Evolutionary conservation across 306 rosid species (phyloP).

Genomic region (Echinosophora koreensis): DNA sequence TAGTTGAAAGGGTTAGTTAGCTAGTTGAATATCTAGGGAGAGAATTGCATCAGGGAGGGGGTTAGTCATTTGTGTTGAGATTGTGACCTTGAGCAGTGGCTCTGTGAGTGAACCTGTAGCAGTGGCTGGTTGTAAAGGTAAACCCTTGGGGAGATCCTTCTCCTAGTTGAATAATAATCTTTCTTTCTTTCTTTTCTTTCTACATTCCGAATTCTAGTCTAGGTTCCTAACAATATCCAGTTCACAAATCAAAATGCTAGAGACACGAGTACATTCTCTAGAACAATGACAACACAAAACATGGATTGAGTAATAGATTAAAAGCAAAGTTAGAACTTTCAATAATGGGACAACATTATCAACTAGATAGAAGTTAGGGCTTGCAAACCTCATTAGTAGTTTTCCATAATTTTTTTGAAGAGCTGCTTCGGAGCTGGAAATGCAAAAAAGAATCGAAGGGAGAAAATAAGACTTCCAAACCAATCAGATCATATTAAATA

Average conservation of each 20-base stretch:
- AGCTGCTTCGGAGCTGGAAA: conserved; percentile 83
- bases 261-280: not conserved
- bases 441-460: conserved; percentile 43
- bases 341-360: conserved; percentile 28
- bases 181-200: too few species aligned
- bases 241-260: not conserved
- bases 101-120: too few species aligned
- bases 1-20: too few species aligned
- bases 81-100: too few species aligned
- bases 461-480: conserved; percentile 40
- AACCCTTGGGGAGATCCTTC: too few species aligned
- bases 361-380: conserved; percentile 21
- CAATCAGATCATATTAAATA: conserved; percentile 34
- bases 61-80: too few species aligned
- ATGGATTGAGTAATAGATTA: not conserved
- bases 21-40: too few species aligned
- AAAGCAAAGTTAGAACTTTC: conserved; percentile 31
- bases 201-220: too few species aligned
- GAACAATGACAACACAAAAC: conserved; percentile 5
- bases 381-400: conserved; percentile 59
- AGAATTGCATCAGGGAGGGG: too few species aligned
- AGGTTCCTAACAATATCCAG: not conserved
- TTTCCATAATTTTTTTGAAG: conserved; percentile 68
- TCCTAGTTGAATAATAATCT: too few species aligned
- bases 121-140: too few species aligned